phyloP scores from a whole-genome alignment of 257 asterid genomes.

The Petrea volubilis region DNA sequence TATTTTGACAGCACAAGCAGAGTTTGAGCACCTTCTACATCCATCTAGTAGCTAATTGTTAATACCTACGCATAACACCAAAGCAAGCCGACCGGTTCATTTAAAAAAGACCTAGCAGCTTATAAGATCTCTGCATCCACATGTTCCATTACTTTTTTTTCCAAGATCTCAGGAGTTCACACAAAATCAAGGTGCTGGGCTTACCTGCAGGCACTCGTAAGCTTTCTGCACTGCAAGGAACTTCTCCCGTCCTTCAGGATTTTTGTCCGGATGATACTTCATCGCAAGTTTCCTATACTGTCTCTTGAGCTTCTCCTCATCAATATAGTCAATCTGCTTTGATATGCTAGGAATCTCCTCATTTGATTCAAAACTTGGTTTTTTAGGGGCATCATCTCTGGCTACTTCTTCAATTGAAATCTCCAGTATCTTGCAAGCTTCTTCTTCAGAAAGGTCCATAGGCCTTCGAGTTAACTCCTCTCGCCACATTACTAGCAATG shows the following conservation, averaged over 20 bases:
- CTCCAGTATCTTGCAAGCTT: slow-evolving; percentile 93
- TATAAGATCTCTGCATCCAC: neutral
- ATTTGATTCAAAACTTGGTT: slow-evolving; percentile 33
- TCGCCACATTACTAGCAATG: slow-evolving; percentile 96
- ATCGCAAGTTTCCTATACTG: slow-evolving; percentile 97
- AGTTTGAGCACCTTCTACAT: neutral
- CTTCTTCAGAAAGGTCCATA: slow-evolving; percentile 99
- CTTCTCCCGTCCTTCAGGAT: slow-evolving; percentile 97
- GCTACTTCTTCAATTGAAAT: slow-evolving; percentile 89
- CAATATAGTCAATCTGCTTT: slow-evolving; percentile 85
- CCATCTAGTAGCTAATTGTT: neutral
- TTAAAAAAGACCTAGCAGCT: neutral
- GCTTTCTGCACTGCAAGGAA: slow-evolving; percentile 99
- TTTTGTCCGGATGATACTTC: slow-evolving; percentile 98
- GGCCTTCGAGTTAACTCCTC: slow-evolving; percentile 98
- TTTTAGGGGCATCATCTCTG: slow-evolving; percentile 78
- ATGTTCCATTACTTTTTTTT: neutral
- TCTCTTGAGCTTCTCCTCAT: slow-evolving; percentile 97
- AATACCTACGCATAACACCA: neutral
- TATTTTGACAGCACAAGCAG: neutral
- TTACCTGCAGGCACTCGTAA: slow-evolving; percentile 96
- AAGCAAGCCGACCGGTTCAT: neutral
- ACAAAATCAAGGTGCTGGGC: slow-evolving; percentile 16
- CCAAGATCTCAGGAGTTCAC: slow-evolving; percentile 12
- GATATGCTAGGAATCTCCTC: slow-evolving; percentile 65